These are phyloP conservation scores for Effrenium voratum DNA, from an alignment of 73 alveolate genomes.

Conservation along the genomic window DNA sequence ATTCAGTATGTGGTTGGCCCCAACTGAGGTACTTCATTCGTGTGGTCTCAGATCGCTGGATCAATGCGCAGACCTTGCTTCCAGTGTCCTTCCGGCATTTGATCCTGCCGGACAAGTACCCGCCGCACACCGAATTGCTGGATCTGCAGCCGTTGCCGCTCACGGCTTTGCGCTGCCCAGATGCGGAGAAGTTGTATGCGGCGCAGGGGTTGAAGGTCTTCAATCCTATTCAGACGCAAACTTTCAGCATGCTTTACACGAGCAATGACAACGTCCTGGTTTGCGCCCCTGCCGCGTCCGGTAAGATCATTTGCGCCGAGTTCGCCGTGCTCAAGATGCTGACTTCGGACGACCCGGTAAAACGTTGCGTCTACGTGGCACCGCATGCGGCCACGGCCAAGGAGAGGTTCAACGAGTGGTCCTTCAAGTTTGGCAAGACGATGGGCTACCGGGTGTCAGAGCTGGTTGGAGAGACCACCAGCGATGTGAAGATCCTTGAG, in stretches of 20 bases:
- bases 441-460: constrained; percentile 70
- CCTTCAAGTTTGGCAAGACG: constrained; percentile 87
- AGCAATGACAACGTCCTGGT: constrained; percentile 98
- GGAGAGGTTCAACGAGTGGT: constrained; percentile 91
- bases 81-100: constrained; percentile 99
- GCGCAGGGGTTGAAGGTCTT: constrained; percentile 95
- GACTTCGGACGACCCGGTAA: constrained; percentile 49
- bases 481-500: constrained; percentile 75
- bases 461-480: constrained; percentile 60
- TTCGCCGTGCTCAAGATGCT: constrained; percentile 91
- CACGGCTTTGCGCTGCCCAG: constrained; percentile 95
- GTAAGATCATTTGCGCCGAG: constrained; percentile 95
- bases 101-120: constrained; percentile 99
- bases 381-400: constrained; percentile 80
- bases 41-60: constrained; percentile 97
- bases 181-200: constrained; percentile 95
- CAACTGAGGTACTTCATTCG: constrained; percentile 88
- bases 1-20: neutral
- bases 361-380: constrained; percentile 92
- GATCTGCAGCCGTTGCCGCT: constrained; percentile 96
- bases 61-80: constrained; percentile 97
- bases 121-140: constrained; percentile 94
- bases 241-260: constrained; percentile 96
- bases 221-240: constrained; percentile 98
- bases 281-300: constrained; percentile 99